Base-by-base conservation (phyloP, 768 basidiomycete genomes). In the Naganishia onofrii region DNA sequence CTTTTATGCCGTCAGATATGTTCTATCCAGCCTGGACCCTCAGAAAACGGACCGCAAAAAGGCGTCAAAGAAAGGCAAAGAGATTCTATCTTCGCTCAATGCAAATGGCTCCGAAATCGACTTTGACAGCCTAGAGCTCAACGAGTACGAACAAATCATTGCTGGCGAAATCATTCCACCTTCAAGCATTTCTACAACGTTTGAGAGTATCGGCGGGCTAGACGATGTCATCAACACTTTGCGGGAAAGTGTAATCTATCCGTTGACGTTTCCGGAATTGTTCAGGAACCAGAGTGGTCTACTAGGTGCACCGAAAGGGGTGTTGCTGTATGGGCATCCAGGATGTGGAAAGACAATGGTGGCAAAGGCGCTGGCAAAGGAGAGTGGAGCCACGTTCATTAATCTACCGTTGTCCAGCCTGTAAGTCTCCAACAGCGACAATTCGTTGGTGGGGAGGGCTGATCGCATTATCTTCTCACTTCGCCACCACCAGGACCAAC, bases 321-420 rank as follows among this genome's bases (percentile, higher is more conserved):
- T 97, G 10, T 85, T 98, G 21, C 86, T 99, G 23, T 95, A 91
- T 75, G 96, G 96, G 0, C 96, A 94, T 51, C 96, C 96, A 23
- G 95, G 96, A 7, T 99, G 96, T 74, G 96, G 96, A 29, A 99
- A 99, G 84, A 98, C 96, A 0, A 94, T 99, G 93, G 85, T 99
- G n/a, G 96, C 96, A 0, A 95, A 95, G 79, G 95, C 95, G 1
- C 85, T 99, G 9, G 96, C 96, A 15, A 96, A 95, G 79, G 94
- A 99, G 83, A 92, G 90, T 2, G 91, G 92, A 21, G 96, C 96
- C 8, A 95, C 93, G 0, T 99, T 99, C 78, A 95, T 97, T 83
- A 92, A 92, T 79, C 85, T 92, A 70, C 86, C 89, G 7, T 86
- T 89, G 42, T 89, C 88, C 2, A 87, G 87, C 10, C 83, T 91